Conservation (phyloP, 192 early-diverging fungal genomes). For the Coemansia sp. region DNA sequence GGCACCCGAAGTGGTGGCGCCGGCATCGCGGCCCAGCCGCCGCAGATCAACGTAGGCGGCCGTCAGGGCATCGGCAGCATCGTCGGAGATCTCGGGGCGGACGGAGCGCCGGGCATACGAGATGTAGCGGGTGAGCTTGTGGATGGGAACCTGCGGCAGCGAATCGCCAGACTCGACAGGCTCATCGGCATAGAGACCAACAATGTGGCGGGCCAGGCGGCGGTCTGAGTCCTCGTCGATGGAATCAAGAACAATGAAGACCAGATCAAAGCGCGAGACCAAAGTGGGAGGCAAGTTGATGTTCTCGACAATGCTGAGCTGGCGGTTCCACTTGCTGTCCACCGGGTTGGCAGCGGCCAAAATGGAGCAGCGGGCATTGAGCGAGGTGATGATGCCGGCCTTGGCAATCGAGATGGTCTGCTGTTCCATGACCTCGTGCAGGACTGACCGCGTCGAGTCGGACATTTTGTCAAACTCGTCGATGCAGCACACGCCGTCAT, state of each 20-base stretch:
- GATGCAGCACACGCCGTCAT: slow-evolving; percentile 96
- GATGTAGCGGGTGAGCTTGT: slow-evolving; percentile 88
- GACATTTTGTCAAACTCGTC: slow-evolving; percentile 99
- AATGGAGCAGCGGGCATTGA: slow-evolving; percentile 95
- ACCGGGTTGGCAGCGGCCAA: slow-evolving; percentile 94
- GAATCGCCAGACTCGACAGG: slow-evolving; percentile 13
- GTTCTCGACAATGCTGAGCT: slow-evolving; percentile 81
- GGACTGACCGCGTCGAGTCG: slow-evolving; percentile 84
- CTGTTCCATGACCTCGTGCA: slow-evolving; percentile 99
- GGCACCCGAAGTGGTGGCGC: slow-evolving; percentile 42
- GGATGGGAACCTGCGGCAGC: slow-evolving; percentile 58
- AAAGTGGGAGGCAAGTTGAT: slow-evolving; percentile 90
- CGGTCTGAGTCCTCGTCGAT: slow-evolving; percentile 84
- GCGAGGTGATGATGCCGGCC: slow-evolving; percentile 96
- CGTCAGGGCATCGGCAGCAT: slow-evolving; percentile 70
- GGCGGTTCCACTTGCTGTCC: slow-evolving; percentile 81
- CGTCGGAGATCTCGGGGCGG: slow-evolving; percentile 76
- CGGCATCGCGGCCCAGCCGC: slow-evolving; percentile 59
- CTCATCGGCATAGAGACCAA: slow-evolving; percentile 81
- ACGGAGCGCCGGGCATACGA: slow-evolving; percentile 76
- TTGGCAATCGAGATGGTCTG: slow-evolving; percentile 98
- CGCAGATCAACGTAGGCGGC: slow-evolving; percentile 83
- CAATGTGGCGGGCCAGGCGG: slow-evolving; percentile 83
- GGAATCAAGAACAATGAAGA: slow-evolving; percentile 88
- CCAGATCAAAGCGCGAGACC: slow-evolving; percentile 92